phyloP scores from a whole-genome alignment of 805 yeast genomes.

The Lachancea fermentati region DNA sequence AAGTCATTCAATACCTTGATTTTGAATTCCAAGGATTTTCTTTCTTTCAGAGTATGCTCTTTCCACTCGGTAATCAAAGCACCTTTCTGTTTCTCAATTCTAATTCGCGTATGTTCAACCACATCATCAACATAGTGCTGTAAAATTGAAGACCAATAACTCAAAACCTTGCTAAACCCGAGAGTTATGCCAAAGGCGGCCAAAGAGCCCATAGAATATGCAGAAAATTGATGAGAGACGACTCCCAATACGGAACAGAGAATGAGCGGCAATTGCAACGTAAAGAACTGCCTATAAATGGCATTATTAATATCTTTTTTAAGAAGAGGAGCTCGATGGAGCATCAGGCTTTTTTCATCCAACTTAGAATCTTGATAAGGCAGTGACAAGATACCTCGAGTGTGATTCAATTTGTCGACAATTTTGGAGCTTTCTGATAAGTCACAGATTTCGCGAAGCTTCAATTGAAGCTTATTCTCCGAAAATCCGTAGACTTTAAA shows the following conservation, averaged over 20 bases:
- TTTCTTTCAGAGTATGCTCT: neutral
- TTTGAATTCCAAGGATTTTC: neutral
- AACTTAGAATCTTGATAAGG: constrained; percentile 13
- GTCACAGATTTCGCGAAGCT: constrained; percentile 25
- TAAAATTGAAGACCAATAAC: constrained; percentile 25
- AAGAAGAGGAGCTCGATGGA: constrained; percentile 16
- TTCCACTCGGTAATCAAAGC: constrained; percentile 1
- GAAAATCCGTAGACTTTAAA: constrained; percentile 31
- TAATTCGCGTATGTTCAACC: constrained; percentile 12
- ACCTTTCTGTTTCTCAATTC: constrained; percentile 13
- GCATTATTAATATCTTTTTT: constrained; percentile 25
- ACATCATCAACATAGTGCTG: constrained; percentile 8
- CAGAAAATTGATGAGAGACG: constrained; percentile 25
- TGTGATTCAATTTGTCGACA: constrained; percentile 23
- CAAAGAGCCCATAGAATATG: constrained; percentile 31
- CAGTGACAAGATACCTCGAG: constrained; percentile 25
- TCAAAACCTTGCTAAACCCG: constrained; percentile 32
- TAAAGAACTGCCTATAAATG: constrained; percentile 26
- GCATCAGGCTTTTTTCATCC: constrained; percentile 13
- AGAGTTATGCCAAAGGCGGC: constrained; percentile 28
- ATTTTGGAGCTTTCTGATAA: constrained; percentile 21
- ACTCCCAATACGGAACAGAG: constrained; percentile 25
- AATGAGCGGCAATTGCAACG: constrained; percentile 30
- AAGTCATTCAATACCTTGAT: neutral
- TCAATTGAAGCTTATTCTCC: constrained; percentile 26